Evolutionary conservation across 495 filamentous ascomycete species (phyloP), one percentile per base, ranked within the genome.

Genomic region (Niebla homalea): DNA sequence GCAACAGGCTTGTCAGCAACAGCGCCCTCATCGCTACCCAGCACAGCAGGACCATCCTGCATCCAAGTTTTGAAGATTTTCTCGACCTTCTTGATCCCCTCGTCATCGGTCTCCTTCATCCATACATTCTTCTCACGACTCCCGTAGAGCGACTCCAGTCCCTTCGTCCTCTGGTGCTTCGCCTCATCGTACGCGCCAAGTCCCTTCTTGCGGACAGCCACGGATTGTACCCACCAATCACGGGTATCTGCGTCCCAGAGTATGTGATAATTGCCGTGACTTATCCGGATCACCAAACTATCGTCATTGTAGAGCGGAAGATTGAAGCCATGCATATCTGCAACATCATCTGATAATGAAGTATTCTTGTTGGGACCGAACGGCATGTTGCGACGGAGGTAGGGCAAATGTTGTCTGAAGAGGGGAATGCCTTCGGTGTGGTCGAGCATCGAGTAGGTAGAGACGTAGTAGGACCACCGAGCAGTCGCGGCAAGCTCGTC

Each of bases 381-480:
- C 0, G 81, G 79, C 19, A 89, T 71, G 66, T 84, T 92, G 52
- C 87, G 84, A 55, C 81, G 78, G 11, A 93, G 64, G 71, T 71
- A 87, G 41, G 71, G 81, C 66, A 73, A 80, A 68, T 61, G 71
- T 58, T 93, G 71, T 19, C 75, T 73, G 6, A 72, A 72, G 37
- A 80, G 72, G 6, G 73, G 68, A 6, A 96, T 73, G 23, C 86
- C 86, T 64, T 99, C 93, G 14, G 93, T 99, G 5, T 83, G 85
- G 50, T 93, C 89, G 39, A 87, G 73, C 60, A 85, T 84, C 43
- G 83, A 81, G 66, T 84, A 99, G 10, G 89, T 85, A 37, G 87
- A 87, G 38, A 94, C 84, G 61, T 99, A 99, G 71, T 90, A 89
- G 44, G 85, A 83, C 90, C 90, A 97, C 45, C 73, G 73, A 41